These are phyloP conservation scores for Ophiocordyceps australis DNA, from an alignment of 2,329 filamentous ascomycete species.

Conservation along the genomic window DNA sequence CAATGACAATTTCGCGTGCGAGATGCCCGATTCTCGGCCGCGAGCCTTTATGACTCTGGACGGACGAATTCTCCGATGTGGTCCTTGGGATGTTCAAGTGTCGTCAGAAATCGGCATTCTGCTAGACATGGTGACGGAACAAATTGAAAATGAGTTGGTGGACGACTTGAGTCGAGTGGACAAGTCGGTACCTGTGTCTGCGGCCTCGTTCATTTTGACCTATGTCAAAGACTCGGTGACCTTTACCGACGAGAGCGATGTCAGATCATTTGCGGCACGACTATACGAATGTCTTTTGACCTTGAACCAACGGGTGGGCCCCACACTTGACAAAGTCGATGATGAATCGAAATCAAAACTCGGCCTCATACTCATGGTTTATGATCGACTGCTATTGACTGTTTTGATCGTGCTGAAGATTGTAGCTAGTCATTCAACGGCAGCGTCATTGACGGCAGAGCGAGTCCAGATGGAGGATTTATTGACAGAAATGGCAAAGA, in stretches of 20 bases:
- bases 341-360: constrained; percentile 1
- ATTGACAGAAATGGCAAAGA: constrained; percentile 21
- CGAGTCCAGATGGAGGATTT: constrained; percentile 28
- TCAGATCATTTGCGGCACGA: constrained; percentile 23
- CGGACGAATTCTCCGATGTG: constrained; percentile 32
- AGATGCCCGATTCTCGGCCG: constrained; percentile 11
- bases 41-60: constrained; percentile 25
- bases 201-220: constrained; percentile 25
- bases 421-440: constrained; percentile 16
- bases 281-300: constrained; percentile 21
- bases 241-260: constrained; percentile 14
- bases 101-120: constrained; percentile 44
- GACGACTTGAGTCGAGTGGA: constrained; percentile 1
- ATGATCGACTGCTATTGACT: constrained; percentile 13
- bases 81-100: constrained; percentile 33
- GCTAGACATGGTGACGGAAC: constrained; percentile 38
- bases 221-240: constrained; percentile 26
- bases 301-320: constrained; percentile 16
- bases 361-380: constrained; percentile 7
- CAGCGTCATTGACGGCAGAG: constrained; percentile 14
- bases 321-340: constrained; percentile 3
- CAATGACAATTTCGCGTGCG: constrained; percentile 10
- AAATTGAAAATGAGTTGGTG: constrained; percentile 15
- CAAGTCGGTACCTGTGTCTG: constrained; percentile 7
- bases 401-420: constrained; percentile 20